Evolutionary conservation across 768 basidiomycete species (phyloP).

Genomic region (Serendipita sp.): DNA sequence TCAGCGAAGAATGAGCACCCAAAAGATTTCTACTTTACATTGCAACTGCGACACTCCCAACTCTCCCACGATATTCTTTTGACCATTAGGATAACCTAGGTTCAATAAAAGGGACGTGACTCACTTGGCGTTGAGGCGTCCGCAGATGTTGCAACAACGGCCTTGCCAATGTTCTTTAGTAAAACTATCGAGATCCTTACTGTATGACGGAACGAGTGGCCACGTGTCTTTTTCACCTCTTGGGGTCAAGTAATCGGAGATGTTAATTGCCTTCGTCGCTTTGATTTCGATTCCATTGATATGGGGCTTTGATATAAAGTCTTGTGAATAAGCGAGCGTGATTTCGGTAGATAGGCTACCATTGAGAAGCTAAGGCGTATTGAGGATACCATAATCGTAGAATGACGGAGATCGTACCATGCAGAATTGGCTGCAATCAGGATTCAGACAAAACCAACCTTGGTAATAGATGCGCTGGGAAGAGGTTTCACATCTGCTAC

Average conservation of each 20-base stretch:
- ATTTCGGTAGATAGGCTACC: neutral
- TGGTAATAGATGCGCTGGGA: slow-evolving; percentile 40
- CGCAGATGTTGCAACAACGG: slow-evolving; percentile 52
- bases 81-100: neutral
- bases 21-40: slow-evolving; percentile 22
- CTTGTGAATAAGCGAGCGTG: neutral
- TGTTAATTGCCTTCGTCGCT: neutral
- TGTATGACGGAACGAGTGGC: neutral
- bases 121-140: slow-evolving; percentile 59
- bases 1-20: slow-evolving; percentile 31
- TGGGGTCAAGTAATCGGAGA: neutral
- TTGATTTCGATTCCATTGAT: neutral
- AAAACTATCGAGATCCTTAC: neutral
- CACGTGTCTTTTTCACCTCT: neutral
- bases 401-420: slow-evolving; percentile 16
- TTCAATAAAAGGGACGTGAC: slow-evolving; percentile 10
- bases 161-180: slow-evolving; percentile 25
- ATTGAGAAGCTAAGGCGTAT: slow-evolving; percentile 3
- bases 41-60: slow-evolving; percentile 53
- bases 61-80: slow-evolving; percentile 55
- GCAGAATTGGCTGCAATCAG: slow-evolving; percentile 17
- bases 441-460: slow-evolving; percentile 47
- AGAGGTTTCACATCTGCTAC: slow-evolving; percentile 26
- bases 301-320: slow-evolving; percentile 3
- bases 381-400: too few relatives aligned